Conservation (phyloP, 164 flowering plant species). For the Magnolia sinica region DNA sequence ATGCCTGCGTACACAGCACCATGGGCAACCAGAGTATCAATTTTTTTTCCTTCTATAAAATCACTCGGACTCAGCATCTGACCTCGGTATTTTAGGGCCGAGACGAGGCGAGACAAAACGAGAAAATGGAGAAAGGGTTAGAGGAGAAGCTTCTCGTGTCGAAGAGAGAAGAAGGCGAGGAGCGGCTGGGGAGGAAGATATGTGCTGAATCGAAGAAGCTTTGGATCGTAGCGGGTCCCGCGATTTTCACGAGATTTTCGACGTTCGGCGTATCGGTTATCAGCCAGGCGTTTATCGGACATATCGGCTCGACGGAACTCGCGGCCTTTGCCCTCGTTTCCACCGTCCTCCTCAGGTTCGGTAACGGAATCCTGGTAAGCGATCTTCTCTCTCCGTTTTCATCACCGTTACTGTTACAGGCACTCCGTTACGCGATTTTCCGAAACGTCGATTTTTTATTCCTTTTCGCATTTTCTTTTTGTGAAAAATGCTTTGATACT, state of each 20-base stretch:
- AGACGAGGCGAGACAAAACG: neutral
- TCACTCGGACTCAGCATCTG: too few species aligned
- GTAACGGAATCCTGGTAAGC: constrained; percentile 43
- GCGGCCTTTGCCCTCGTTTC: constrained; percentile 47
- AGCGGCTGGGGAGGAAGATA: constrained; percentile 16
- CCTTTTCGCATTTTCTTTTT: too few species aligned
- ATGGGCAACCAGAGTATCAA: too few species aligned
- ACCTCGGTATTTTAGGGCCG: too few species aligned
- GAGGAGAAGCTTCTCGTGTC: constrained; percentile 10
- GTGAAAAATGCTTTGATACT: too few species aligned
- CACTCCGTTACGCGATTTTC: too few species aligned
- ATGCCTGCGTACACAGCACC: too few species aligned
- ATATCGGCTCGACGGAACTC: constrained; percentile 42
- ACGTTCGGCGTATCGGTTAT: constrained; percentile 38
- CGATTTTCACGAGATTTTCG: constrained; percentile 48
- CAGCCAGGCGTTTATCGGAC: constrained; percentile 54
- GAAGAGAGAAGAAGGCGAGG: constrained; percentile 5
- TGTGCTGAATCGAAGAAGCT: constrained; percentile 46
- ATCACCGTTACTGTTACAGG: too few species aligned
- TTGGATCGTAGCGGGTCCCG: constrained; percentile 58
- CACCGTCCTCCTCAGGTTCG: constrained; percentile 45
- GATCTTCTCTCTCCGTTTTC: neutral
- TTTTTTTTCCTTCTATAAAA: too few species aligned
- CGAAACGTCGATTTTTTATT: too few species aligned
- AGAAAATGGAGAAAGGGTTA: constrained; percentile 3